Evolutionary conservation across 2,329 filamentous ascomycete genomes (phyloP), one percentile per base, ranked within the genome.

Genomic region (Ophiognomonia clavigignenti-juglandacearum): DNA sequence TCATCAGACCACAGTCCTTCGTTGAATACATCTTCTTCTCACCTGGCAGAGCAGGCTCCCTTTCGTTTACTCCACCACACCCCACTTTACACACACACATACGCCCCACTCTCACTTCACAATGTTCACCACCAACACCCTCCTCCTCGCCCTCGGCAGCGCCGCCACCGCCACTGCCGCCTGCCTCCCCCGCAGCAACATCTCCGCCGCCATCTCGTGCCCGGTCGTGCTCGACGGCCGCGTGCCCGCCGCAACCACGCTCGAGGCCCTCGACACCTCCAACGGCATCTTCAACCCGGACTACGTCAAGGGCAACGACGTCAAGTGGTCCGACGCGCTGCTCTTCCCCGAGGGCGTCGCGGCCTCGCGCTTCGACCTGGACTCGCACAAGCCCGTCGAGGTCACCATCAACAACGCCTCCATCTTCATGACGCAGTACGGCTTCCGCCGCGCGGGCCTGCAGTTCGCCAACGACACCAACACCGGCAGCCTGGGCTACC

Each of bases 391-490:
- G 53, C 57, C 69, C 2, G 50, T 72, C 50, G 70, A 72, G 57
- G 68, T 72, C 18, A 72, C 68, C 43, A 60, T 73, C 54, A 63
- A 60, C 56, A 70, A 73, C 59, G 49, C 58, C 43, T 69, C 65
- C 59, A 64, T 73, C 58, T 73, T 72, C 61, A 66, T 71, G 61
- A 59, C 54, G 26, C 69, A 73, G 59, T 61, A 64, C 36, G 70
- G 69, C 19, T 73, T 73, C 63, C 64, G 70, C n/a, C 63, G 70
- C 37, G 69, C 64, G 4, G 70, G 70, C 1, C 57, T 73, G 42
- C 68, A 69, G 59, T 66, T 73, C 57, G 57, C 61, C 48, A 63
- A 59, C 47, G 69, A 72, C 57, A 58, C 57, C 39, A 73, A 73
- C 57, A 59, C 55, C 29, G 62, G 58, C 39, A 63, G 66, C 26